Base-by-base conservation (phyloP, 371 early-diverging fungal species). In the Apophysomyces elegans region DNA sequence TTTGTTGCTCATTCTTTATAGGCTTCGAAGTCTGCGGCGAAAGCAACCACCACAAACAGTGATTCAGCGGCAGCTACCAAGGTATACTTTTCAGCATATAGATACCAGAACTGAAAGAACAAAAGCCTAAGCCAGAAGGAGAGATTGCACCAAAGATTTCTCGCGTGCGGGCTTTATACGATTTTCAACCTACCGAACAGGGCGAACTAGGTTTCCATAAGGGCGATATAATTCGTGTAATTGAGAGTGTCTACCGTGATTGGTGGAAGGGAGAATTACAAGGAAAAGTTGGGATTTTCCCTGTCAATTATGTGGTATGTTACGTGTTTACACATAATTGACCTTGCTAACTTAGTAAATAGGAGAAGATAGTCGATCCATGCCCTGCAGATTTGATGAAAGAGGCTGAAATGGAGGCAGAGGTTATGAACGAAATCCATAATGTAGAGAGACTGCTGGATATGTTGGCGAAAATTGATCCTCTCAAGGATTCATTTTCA, bases 261-360 rank as follows among this genome's bases (percentile, higher is more conserved):
- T 96, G 96, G 96, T 96, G 95, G 95, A 92, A 92, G 72, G 96
- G 95, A 9, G 90, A 90, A 66, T 68, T 88, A 35, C 76, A 81
- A 44, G 91, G 92, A 37, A 81, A 81, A 37, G 83, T 86, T 21
- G 96, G 96, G 12, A 91, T 96, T 60, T 94, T 96, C 68, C 96
- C 96, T 18, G 85, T 90, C 11, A 95, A 95, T 69, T 95, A 96
- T 77, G 94, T 95, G 39, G 91, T 89, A 73, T 70, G 69, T 61
- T 37, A n/a, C n/a, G 2, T 44, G 26, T 7, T 35, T 26, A 16
- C 32, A 3, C 26, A 37, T 44, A 14, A 21, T 13, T 36, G 38
- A 11, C 37, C 38, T 21, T 60, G 12, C 36, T 41, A 41, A 57
- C 46, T 9, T 7, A 14, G 21, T 18, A 21, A 8, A 12, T 65